Evolutionary conservation across 305 asterid species (phyloP).

Genomic region (Fraxinus sp.): DNA sequence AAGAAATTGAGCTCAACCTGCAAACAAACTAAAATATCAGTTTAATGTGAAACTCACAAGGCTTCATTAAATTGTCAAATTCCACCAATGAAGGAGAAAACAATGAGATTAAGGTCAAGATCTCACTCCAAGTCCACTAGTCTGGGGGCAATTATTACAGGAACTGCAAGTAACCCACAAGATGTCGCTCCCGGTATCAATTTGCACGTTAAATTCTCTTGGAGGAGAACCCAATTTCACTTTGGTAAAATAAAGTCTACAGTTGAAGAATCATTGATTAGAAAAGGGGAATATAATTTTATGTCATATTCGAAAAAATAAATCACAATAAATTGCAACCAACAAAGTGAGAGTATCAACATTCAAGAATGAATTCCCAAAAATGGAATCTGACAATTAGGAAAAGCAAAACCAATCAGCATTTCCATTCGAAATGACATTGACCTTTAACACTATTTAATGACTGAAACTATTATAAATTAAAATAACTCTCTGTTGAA

Average conservation of each 20-base stretch:
- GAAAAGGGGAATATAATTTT: not conserved
- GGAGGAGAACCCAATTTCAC: constrained; percentile 96
- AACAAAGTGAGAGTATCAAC: constrained; percentile 11
- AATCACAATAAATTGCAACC: not conserved
- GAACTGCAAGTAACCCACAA: constrained; percentile 91
- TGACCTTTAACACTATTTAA: constrained; percentile 2
- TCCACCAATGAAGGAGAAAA: not conserved
- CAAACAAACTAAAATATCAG: constrained; percentile 12
- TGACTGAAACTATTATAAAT: not conserved
- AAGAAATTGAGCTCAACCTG: constrained; percentile 84
- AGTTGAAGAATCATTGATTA: constrained; percentile 18
- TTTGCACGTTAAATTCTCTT: constrained; percentile 82
- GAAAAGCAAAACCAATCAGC: constrained; percentile 18
- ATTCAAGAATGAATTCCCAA: constrained; percentile 8
- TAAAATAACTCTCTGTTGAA: not conserved
- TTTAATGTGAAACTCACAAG: constrained; percentile 20
- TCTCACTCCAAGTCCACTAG: constrained; percentile 83
- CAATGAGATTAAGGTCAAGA: constrained; percentile 21
- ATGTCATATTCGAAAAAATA: not conserved
- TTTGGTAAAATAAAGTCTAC: constrained; percentile 82
- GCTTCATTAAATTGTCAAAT: not conserved
- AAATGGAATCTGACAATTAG: not conserved
- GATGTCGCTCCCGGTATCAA: constrained; percentile 94
- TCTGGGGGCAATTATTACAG: constrained; percentile 76
- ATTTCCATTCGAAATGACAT: constrained; percentile 8